phyloP scores from a whole-genome alignment of 257 asterid species.

The Jaltomata sinuosa region DNA sequence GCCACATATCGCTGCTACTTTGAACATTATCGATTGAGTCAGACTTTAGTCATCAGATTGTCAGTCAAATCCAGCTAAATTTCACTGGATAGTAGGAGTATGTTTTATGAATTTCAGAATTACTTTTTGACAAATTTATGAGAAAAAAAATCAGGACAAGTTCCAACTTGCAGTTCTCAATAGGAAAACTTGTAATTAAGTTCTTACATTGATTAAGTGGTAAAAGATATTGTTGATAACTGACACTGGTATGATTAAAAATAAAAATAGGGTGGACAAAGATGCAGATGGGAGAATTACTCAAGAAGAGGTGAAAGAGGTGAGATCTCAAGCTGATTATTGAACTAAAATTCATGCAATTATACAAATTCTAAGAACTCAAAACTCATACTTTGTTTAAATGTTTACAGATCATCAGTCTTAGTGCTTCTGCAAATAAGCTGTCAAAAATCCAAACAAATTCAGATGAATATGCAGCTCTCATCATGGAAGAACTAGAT shows the following conservation, averaged over 20 bases:
- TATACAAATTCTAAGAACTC: neutral
- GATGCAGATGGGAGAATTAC: constrained; percentile 26
- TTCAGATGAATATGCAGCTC: constrained; percentile 16
- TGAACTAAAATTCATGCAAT: neutral
- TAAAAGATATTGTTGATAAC: neutral
- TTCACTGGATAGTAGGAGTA: neutral
- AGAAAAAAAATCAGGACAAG: too few relatives aligned
- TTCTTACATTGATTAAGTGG: neutral
- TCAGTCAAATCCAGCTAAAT: neutral
- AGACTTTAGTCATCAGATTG: neutral
- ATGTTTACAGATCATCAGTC: neutral
- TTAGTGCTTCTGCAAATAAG: constrained; percentile 9
- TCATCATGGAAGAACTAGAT: constrained; percentile 14
- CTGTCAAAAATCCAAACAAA: constrained; percentile 5
- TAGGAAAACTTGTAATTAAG: neutral
- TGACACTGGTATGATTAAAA: neutral
- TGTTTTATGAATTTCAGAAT: too few relatives aligned
- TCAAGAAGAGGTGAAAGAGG: constrained; percentile 17
- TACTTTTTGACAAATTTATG: too few relatives aligned
- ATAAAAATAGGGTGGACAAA: constrained; percentile 10
- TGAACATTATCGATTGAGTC: neutral
- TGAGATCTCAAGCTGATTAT: neutral
- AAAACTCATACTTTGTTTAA: neutral
- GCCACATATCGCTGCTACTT: neutral
- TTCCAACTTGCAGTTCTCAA: too few relatives aligned